These are phyloP conservation scores for Glebionis coronaria DNA, from an alignment of 129 eudicot genomes.

Conservation along the genomic window DNA sequence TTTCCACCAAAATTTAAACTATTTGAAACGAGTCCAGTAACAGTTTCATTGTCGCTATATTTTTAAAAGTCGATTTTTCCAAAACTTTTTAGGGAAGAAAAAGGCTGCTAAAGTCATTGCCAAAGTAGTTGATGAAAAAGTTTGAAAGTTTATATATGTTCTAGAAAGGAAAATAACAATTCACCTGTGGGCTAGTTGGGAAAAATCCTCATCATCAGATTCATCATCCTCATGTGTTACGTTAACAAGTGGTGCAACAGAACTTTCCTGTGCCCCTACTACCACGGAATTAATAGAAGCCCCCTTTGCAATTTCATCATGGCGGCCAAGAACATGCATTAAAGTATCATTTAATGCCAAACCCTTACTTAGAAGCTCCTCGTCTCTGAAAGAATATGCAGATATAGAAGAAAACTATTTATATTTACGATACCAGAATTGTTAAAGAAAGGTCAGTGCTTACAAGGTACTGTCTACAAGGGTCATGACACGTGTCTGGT, in stretches of 20 bases:
- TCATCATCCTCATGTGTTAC: conserved; percentile 13
- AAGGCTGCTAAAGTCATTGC: too few species aligned
- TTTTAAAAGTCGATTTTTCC: too few species aligned
- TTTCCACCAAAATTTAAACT: too few species aligned
- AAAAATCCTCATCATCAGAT: conserved; percentile 18
- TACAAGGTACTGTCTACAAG: conserved; percentile 72
- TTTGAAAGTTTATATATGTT: background rate
- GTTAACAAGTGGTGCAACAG: conserved; percentile 7
- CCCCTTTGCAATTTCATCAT: conserved; percentile 14
- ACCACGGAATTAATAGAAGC: background rate
- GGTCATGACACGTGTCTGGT: conserved; percentile 80
- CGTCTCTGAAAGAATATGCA: conserved; percentile 5
- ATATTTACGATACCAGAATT: background rate
- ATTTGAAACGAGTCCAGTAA: too few species aligned
- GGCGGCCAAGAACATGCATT: conserved; percentile 10
- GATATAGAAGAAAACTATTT: background rate
- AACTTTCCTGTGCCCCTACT: background rate
- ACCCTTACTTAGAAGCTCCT: conserved; percentile 15
- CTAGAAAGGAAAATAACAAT: background rate
- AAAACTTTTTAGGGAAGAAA: too few species aligned
- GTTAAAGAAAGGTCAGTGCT: conserved; percentile 20
- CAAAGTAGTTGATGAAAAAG: too few species aligned
- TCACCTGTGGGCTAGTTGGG: conserved; percentile 13
- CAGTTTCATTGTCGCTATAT: too few species aligned
- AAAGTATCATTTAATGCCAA: conserved; percentile 18